phyloP scores from a whole-genome alignment of 352 stramenopile species.

The Pythium dissotocum region DNA sequence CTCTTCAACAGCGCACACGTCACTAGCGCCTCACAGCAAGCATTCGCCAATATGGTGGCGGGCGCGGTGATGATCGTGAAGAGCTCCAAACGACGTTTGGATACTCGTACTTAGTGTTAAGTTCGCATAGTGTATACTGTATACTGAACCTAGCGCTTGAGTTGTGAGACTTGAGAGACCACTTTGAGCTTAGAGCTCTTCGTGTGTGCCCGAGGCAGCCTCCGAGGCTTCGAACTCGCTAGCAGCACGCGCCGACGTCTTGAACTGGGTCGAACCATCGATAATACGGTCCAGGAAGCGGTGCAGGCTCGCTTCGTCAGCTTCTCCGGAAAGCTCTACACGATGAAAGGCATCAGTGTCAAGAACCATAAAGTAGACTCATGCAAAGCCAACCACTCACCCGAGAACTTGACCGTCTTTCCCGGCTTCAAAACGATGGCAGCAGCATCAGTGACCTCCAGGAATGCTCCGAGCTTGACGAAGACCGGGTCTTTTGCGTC shows the following conservation, averaged over 20 bases:
- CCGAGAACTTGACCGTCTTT: conserved; percentile 57
- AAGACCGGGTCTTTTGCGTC: conserved; percentile 40
- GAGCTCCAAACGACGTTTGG: conserved; percentile 24
- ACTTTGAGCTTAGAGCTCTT: conserved; percentile 22
- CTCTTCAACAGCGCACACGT: neutral
- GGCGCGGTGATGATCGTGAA: conserved; percentile 9
- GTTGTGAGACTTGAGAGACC: neutral
- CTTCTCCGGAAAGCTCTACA: conserved; percentile 38
- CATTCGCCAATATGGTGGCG: neutral
- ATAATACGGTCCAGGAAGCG: conserved; percentile 68
- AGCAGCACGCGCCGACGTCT: conserved; percentile 27
- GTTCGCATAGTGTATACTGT: conserved; percentile 17
- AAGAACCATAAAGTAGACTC: neutral
- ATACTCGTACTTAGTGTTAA: conserved; percentile 13
- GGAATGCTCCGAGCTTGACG: conserved; percentile 38
- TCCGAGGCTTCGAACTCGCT: conserved; percentile 30
- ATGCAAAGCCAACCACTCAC: conserved; percentile 33
- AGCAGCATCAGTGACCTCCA: conserved; percentile 29
- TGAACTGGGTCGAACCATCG: conserved; percentile 57
- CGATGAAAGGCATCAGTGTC: neutral
- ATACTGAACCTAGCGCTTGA: neutral
- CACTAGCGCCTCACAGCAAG: neutral
- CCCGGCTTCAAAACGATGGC: conserved; percentile 67
- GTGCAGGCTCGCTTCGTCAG: conserved; percentile 37
- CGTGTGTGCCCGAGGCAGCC: conserved; percentile 1